These are phyloP conservation scores for Celoporthe dispersa DNA, from an alignment of 2,329 filamentous ascomycete species.

Conservation along the genomic window DNA sequence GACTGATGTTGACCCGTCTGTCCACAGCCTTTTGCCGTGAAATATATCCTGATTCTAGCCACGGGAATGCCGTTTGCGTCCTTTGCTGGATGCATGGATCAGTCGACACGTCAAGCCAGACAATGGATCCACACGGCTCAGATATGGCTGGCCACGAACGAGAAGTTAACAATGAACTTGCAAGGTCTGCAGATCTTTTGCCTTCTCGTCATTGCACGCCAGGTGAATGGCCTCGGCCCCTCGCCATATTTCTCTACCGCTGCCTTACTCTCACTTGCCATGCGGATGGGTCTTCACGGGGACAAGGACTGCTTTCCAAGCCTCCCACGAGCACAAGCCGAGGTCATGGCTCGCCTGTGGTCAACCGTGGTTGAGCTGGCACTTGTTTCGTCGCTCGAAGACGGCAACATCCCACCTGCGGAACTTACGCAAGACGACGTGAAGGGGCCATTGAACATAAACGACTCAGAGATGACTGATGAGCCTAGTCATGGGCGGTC, in stretches of 20 bases:
- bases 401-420: slow-evolving; percentile 32
- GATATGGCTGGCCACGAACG: slow-evolving; percentile 19
- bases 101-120: slow-evolving; percentile 46
- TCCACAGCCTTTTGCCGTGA: slow-evolving; percentile 50
- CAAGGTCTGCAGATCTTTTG: slow-evolving; percentile 56
- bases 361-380: slow-evolving; percentile 36
- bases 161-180: slow-evolving; percentile 49
- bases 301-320: slow-evolving; percentile 33
- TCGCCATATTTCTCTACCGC: slow-evolving; percentile 36
- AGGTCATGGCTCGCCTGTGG: slow-evolving; percentile 38
- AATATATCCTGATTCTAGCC: slow-evolving; percentile 57
- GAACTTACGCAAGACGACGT: slow-evolving; percentile 30
- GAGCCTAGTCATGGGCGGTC: slow-evolving; percentile 14
- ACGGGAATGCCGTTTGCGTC: slow-evolving; percentile 48
- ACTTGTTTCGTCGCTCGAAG: slow-evolving; percentile 34
- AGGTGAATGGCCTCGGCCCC: slow-evolving; percentile 41
- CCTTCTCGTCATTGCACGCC: slow-evolving; percentile 55
- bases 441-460: slow-evolving; percentile 31
- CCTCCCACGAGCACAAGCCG: slow-evolving; percentile 34
- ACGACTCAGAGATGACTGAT: slow-evolving; percentile 28
- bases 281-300: slow-evolving; percentile 39
- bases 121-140: slow-evolving; percentile 52
- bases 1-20: neutral
- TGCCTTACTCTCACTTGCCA: slow-evolving; percentile 37
- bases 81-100: slow-evolving; percentile 47